These are phyloP conservation scores for Cladosporium velox DNA, from an alignment of 2,329 filamentous ascomycete species.

Conservation along the genomic window DNA sequence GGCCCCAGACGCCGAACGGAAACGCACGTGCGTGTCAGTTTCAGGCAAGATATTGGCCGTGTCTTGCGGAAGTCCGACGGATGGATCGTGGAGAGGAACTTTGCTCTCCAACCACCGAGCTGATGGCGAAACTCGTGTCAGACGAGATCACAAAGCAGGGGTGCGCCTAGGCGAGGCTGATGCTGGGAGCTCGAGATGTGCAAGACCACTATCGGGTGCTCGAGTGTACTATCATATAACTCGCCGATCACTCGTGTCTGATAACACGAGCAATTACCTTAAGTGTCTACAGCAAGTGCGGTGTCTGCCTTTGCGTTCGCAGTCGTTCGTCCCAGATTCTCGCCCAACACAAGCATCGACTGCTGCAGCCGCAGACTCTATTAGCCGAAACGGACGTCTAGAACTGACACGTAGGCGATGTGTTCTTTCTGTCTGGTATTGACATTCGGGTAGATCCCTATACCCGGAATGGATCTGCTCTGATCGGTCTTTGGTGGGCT, in stretches of 20 bases:
- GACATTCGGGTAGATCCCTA: background rate
- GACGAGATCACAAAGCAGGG: slow-evolving; percentile 1
- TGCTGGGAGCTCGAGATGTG: background rate
- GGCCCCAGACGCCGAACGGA: slow-evolving; percentile 13
- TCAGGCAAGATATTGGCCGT: slow-evolving; percentile 7
- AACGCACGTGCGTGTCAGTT: slow-evolving; percentile 17
- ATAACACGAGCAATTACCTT: background rate
- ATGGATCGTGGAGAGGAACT: background rate
- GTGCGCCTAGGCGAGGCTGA: slow-evolving; percentile 1
- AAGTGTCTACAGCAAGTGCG: background rate
- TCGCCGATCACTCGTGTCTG: background rate
- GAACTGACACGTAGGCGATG: background rate
- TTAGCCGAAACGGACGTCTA: background rate
- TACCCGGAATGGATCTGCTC: background rate
- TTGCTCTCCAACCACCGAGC: background rate
- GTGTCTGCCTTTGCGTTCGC: slow-evolving; percentile 7
- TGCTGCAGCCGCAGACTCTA: background rate
- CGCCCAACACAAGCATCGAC: background rate
- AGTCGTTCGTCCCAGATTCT: slow-evolving; percentile 1
- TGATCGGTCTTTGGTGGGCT: background rate
- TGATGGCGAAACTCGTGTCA: slow-evolving; percentile 1
- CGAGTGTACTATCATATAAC: background rate
- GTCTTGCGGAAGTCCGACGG: slow-evolving; percentile 8
- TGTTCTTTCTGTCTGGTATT: background rate
- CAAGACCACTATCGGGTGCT: background rate